These are phyloP conservation scores for Hymenoscyphus repandus DNA, from an alignment of 2,329 filamentous ascomycete species.

Conservation along the genomic window DNA sequence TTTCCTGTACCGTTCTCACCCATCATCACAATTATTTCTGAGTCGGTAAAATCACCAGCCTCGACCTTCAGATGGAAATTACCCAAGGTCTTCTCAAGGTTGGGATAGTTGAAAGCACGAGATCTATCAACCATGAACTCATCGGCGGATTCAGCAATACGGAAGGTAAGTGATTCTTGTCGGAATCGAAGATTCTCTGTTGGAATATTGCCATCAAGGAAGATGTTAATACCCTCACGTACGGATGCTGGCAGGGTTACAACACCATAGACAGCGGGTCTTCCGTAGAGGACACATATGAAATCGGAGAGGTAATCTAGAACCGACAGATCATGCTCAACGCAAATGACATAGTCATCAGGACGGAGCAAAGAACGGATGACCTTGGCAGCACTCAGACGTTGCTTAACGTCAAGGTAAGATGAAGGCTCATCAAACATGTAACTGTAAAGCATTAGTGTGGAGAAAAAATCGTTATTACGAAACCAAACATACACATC, in stretches of 20 bases:
- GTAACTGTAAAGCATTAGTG: slow-evolving; percentile 45
- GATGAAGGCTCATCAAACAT: slow-evolving; percentile 99
- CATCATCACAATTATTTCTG: slow-evolving; percentile 99
- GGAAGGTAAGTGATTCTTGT: slow-evolving; percentile 94
- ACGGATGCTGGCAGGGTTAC: slow-evolving; percentile 94
- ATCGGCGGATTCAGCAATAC: slow-evolving; percentile 82
- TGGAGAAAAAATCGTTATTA: neutral
- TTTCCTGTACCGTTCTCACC: slow-evolving; percentile 99
- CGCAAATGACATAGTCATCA: slow-evolving; percentile 95
- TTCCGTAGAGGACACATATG: slow-evolving; percentile 94
- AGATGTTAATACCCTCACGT: slow-evolving; percentile 98
- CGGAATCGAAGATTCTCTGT: slow-evolving; percentile 98
- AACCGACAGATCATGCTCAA: slow-evolving; percentile 98
- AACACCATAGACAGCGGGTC: slow-evolving; percentile 94
- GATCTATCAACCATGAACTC: slow-evolving; percentile 81
- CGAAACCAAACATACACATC: slow-evolving; percentile 59
- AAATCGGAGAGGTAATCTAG: slow-evolving; percentile 98
- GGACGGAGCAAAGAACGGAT: slow-evolving; percentile 86
- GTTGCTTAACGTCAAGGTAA: slow-evolving; percentile 98
- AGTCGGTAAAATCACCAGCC: slow-evolving; percentile 85
- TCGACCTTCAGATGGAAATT: slow-evolving; percentile 82
- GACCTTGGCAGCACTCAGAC: slow-evolving; percentile 84
- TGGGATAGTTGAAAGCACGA: slow-evolving; percentile 80
- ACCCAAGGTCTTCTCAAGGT: slow-evolving; percentile 89
- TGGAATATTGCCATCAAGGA: slow-evolving; percentile 95